These are phyloP conservation scores for Fusarium nurragi DNA, from an alignment of 2,329 filamentous ascomycete species.

Conservation along the genomic window DNA sequence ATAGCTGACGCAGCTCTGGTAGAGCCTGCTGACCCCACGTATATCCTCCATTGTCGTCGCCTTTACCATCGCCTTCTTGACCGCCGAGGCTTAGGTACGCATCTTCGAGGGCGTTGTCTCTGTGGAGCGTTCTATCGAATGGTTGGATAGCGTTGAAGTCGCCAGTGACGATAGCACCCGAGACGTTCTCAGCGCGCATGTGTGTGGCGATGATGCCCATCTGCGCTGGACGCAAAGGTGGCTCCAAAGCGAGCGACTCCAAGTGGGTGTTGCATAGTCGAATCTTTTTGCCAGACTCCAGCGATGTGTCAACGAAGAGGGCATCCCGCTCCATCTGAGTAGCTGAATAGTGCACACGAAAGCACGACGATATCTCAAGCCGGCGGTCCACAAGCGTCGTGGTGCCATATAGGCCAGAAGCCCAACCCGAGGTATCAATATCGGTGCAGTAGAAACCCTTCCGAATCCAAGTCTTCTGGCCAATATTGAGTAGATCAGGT, in stretches of 20 bases:
- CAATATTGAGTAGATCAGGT: conserved; percentile 57
- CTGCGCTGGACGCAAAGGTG: conserved; percentile 60
- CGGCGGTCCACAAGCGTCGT: conserved; percentile 60
- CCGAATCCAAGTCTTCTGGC: conserved; percentile 57
- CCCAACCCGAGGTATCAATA: conserved; percentile 55
- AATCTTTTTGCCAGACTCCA: conserved; percentile 43
- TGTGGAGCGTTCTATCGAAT: conserved; percentile 60
- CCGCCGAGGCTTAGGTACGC: conserved; percentile 63
- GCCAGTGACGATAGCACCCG: conserved; percentile 59
- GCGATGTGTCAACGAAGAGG: conserved; percentile 59
- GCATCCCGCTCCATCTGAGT: conserved; percentile 63
- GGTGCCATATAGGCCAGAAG: conserved; percentile 60
- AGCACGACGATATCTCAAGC: conserved; percentile 55
- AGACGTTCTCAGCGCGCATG: conserved; percentile 51
- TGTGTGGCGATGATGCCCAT: conserved; percentile 55
- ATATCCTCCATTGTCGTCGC: conserved; percentile 51
- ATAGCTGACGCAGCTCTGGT: conserved; percentile 52
- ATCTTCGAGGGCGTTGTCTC: conserved; percentile 60
- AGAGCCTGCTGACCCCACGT: conserved; percentile 67
- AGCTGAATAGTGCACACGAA: conserved; percentile 60
- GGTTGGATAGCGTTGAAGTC: conserved; percentile 68
- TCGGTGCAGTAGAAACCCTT: conserved; percentile 61
- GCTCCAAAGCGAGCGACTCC: conserved; percentile 60
- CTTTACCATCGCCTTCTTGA: conserved; percentile 55
- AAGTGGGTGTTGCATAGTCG: conserved; percentile 67